Percentiles rank a stretch among this genome's conserved stretches.
Evolutionary conservation across 257 asterid genomes (phyloP).

Genomic region (Forsythia viridissima): DNA sequence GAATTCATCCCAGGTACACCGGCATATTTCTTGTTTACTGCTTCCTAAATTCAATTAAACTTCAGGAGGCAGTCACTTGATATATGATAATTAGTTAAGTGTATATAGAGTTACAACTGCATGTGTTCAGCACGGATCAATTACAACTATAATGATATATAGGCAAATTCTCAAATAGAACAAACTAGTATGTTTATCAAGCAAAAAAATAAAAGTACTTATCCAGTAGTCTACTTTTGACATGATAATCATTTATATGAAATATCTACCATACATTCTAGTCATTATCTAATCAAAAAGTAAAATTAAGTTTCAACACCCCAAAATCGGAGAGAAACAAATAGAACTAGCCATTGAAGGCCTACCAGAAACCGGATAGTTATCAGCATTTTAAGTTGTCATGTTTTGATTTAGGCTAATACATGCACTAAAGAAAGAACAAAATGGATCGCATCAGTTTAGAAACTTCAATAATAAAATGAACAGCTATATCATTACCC

Average conservation of each 20-base stretch:
- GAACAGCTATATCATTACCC: constrained; percentile 6
- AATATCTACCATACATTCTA: too few relatives aligned
- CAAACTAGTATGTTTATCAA: not conserved
- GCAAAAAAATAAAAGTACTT: not conserved
- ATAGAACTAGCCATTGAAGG: not conserved
- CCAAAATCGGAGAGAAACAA: not conserved
- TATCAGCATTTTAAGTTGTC: not conserved
- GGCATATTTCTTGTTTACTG: constrained; percentile 59
- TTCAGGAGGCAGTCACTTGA: constrained; percentile 27
- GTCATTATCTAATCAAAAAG: not conserved
- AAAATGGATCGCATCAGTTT: not conserved
- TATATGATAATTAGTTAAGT: not conserved
- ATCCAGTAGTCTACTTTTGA: not conserved
- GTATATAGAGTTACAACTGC: not conserved
- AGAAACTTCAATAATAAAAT: not conserved
- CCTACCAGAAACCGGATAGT: not conserved
- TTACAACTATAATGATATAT: not conserved
- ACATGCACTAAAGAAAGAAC: not conserved
- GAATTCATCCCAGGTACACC: constrained; percentile 96
- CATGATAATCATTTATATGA: not conserved
- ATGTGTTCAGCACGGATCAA: not conserved
- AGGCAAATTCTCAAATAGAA: not conserved
- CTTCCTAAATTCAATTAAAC: constrained; percentile 54
- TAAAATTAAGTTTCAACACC: not conserved
- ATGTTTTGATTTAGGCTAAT: not conserved